Evolutionary conservation across 495 filamentous ascomycete species (phyloP), one percentile per base, ranked within the genome.

Genomic region (Penicillium argentinense): DNA sequence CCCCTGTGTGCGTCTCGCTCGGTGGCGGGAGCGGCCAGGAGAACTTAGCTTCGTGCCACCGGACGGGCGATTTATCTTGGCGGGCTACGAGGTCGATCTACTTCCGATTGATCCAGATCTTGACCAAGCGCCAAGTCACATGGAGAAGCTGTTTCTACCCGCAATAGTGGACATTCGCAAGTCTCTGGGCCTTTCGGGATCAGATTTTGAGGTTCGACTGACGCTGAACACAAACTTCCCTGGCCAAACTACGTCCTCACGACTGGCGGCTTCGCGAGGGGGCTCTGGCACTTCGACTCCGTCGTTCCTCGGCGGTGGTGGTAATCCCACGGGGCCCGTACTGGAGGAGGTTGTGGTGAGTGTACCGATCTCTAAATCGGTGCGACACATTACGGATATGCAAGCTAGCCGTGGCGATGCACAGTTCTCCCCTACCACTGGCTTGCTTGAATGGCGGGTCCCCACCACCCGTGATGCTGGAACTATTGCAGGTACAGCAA

Each of bases 21-120:
- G 81, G 27, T 99, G 93, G 93, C 79, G 83, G 44, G 89, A 95
- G 45, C 79, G 78, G 27, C 91, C 93, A 0, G 93, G 93, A 1
- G 86, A 95, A 52, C 76, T 99, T 13, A 92, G 87, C 63, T 99
- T 97, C 61, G 81, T 99, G 14, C 93, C 93, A 8, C 93, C 93
- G 1, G 93, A 99, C 62, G 93, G 93, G 14, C 79, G 88, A n/a
- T 98, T 97, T 60, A 87, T 93, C 9, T 77, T 98, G 7, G 90
- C 89, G 19, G 91, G 91, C 3, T 98, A 98, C 57, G 93, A 96
- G 64, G 90, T 96, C 25, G 88, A 97, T 67, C 74, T 98, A 17
- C 74, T 98, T 17, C 87, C 89, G 3, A 78, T 82, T 11, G 64
- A 73, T 39, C 57, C 72, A 1, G 61, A 66, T 43, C 57, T 72